Conservation (phyloP, 345 rosid genomes). For the Linum usitatissimum region DNA sequence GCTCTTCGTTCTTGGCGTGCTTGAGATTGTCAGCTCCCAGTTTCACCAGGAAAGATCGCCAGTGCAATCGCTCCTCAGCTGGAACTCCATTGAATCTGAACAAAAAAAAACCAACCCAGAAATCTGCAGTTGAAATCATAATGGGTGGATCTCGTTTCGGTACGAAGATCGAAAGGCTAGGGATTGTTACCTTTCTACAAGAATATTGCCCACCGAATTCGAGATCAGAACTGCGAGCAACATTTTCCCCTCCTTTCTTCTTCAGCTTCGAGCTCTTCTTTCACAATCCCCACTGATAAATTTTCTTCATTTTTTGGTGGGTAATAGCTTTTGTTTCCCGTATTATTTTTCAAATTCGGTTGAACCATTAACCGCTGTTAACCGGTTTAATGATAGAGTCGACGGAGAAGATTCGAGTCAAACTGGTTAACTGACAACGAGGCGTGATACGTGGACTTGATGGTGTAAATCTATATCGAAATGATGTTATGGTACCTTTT, state of each 20-base stretch:
- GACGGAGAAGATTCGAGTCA: too few relatives aligned
- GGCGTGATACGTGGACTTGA: too few relatives aligned
- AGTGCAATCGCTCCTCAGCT: conserved; percentile 84
- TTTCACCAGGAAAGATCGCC: conserved; percentile 91
- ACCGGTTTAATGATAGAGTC: too few relatives aligned
- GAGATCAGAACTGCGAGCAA: conserved; percentile 5
- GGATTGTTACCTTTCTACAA: neutral
- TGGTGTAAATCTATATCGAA: too few relatives aligned
- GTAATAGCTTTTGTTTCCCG: neutral
- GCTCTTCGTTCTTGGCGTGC: conserved; percentile 88
- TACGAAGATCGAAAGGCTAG: neutral
- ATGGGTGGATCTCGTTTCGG: neutral
- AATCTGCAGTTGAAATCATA: neutral
- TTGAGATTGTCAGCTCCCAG: conserved; percentile 85
- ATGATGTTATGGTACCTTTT: too few relatives aligned
- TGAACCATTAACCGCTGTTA: too few relatives aligned
- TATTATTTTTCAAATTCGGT: too few relatives aligned
- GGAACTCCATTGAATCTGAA: conserved; percentile 91
- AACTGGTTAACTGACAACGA: too few relatives aligned
- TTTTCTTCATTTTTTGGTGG: neutral
- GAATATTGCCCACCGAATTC: conserved; percentile 2
- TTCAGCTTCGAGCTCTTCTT: neutral
- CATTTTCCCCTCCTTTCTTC: neutral
- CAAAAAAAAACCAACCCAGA: neutral
- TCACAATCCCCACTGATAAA: neutral